A percentile compares a stretch with the other conserved stretches of the same genome.
Evolutionary conservation across 768 basidiomycete species (phyloP).

Genomic region (Russula sp.): DNA sequence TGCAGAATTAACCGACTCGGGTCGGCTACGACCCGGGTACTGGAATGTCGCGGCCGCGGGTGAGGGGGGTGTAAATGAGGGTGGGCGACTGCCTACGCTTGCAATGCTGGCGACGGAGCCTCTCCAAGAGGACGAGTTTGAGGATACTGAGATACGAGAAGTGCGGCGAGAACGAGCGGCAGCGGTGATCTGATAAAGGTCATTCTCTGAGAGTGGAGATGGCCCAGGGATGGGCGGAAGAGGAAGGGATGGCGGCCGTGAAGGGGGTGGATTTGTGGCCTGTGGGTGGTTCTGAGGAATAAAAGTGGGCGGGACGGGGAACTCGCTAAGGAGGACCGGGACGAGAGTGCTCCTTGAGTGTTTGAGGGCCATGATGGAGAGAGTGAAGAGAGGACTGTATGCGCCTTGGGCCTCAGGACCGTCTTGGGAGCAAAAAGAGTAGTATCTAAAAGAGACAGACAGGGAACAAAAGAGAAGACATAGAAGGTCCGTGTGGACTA

Average conservation of each 20-base stretch:
- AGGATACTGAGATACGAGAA: constrained; percentile 35
- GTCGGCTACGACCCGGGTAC: constrained; percentile 16
- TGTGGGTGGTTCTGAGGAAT: constrained; percentile 33
- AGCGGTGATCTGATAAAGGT: constrained; percentile 44
- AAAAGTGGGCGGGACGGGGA: constrained; percentile 37
- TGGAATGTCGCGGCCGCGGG: constrained; percentile 24
- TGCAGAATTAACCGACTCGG: constrained; percentile 32
- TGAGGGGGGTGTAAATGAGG: constrained; percentile 24
- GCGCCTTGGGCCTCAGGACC: background rate
- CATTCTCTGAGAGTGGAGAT: constrained; percentile 51
- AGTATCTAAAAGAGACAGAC: constrained; percentile 5
- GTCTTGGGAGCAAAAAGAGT: background rate
- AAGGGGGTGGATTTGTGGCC: constrained; percentile 53
- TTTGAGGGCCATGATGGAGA: constrained; percentile 4
- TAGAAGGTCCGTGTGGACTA: constrained; percentile 7
- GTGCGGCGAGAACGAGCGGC: constrained; percentile 39
- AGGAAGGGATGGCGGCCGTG: constrained; percentile 54
- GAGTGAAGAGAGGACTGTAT: constrained; percentile 2
- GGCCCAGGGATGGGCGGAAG: constrained; percentile 67
- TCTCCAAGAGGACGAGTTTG: constrained; percentile 31
- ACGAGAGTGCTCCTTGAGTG: background rate
- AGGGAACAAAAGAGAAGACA: constrained; percentile 18
- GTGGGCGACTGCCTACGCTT: constrained; percentile 32
- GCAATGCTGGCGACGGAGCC: constrained; percentile 35
- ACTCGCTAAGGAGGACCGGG: constrained; percentile 35